Evolutionary conservation across 176 grass and related monocot genomes (phyloP).

Genomic region (Saccharum spontaneum): DNA sequence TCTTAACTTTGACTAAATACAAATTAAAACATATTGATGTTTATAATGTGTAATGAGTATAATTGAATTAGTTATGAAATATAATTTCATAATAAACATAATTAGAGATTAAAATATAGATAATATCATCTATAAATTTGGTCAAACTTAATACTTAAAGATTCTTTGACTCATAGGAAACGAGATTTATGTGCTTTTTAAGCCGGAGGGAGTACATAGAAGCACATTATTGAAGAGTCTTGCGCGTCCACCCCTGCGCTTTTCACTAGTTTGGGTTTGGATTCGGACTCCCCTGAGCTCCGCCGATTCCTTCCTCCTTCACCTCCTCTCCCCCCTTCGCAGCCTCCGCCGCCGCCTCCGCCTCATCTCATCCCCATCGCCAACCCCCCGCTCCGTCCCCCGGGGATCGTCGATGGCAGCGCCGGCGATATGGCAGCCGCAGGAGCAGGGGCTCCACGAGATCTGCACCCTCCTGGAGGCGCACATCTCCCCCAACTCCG

Average conservation of each 20-base stretch:
- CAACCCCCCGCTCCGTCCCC: neutral
- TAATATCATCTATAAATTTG: too few relatives aligned
- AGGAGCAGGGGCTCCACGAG: slow-evolving; percentile 96
- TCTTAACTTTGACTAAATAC: too few relatives aligned
- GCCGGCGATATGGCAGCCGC: slow-evolving; percentile 75
- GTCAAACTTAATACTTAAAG: too few relatives aligned
- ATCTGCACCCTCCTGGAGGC: slow-evolving; percentile 86
- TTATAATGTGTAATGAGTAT: too few relatives aligned
- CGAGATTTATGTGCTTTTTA: too few relatives aligned
- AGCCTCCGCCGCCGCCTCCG: slow-evolving; percentile 7
- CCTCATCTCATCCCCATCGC: neutral
- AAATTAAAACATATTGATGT: too few relatives aligned
- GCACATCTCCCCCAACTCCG: slow-evolving; percentile 93
- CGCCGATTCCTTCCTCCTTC: slow-evolving; percentile 20
- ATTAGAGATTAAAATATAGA: too few relatives aligned
- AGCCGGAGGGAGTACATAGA: too few relatives aligned
- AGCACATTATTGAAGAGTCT: neutral
- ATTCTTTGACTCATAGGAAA: too few relatives aligned
- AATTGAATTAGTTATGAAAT: too few relatives aligned
- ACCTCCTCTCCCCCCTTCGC: neutral
- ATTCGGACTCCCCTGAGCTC: slow-evolving; percentile 3
- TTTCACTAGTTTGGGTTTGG: neutral
- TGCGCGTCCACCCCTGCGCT: neutral
- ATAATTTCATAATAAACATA: too few relatives aligned
- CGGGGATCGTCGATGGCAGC: slow-evolving; percentile 42